Evolutionary conservation across 2,329 filamentous ascomycete species (phyloP), one percentile per base, ranked within the genome.

Genomic region (Colletotrichum sublineola): DNA sequence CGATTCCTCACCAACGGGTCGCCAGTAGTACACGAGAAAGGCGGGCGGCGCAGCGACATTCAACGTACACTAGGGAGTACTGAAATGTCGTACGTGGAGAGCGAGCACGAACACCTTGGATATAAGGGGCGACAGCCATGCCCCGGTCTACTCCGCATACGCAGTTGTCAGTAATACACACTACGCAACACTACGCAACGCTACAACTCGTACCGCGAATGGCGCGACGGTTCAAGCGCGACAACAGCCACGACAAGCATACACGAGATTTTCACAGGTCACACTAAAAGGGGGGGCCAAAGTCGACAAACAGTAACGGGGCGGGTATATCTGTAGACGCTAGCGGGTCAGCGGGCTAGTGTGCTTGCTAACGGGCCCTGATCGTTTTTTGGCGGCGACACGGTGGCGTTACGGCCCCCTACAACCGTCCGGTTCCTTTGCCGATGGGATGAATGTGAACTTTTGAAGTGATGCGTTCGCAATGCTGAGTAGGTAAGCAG

Each of bases 231-330:
- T 66, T 50, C 31, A 53, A 48, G 24, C 42, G 44, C 63, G 67
- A 29, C 55, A 14, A 63, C 40, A 24, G 36, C 29, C 40, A 60
- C 38, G 46, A 55, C 60, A 40, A 56, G 46, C 55, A 68, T 40
- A 72, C 69, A 69, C 66, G 69, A 64, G 69, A 72, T 72, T 72
- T n/a, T 15, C 66, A 72, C 69, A 72, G 69, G 69, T 66, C 44
- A n/a, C 44, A n/a, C 20, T 7, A 40, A 64, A 64, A 60, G 1
- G 42, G 44, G 44, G 58, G 62, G 60, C 18, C 36, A 31, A 20
- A 18, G 48, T 61, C 61, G 55, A 60, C 60, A 72, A 72, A 68
- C 68, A 65, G 69, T 55, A 61, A 46, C 53, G 53, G 66, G 60
- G 60, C 60, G 65, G 69, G 58, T 48, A 69, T 14, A 12, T 14